Percentiles rank a stretch among this genome's conserved stretches.
Conservation (phyloP, 2,329 filamentous ascomycete species). For the Sporothrix dimorphospora region DNA sequence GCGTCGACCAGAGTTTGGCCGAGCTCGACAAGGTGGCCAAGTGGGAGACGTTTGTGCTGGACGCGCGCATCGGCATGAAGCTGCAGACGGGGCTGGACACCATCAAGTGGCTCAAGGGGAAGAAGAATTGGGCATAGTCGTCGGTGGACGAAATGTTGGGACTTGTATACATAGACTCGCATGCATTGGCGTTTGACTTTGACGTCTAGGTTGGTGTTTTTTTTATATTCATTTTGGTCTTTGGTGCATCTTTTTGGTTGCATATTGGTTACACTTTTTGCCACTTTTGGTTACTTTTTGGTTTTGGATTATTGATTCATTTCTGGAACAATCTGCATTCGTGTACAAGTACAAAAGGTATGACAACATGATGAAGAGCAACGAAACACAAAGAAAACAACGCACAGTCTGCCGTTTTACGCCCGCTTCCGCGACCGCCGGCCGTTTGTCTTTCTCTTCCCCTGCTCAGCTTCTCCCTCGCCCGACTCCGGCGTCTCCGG, state of each 20-base stretch:
- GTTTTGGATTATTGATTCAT: conserved; percentile 36
- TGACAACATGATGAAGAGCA: too few species aligned
- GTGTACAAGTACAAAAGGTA: too few species aligned
- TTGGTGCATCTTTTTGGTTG: conserved; percentile 15
- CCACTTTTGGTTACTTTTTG: background rate
- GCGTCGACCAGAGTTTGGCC: conserved; percentile 63
- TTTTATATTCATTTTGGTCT: background rate
- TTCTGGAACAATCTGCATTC: background rate
- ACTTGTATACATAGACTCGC: conserved; percentile 4
- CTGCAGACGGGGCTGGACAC: conserved; percentile 71
- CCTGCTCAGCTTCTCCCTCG: background rate
- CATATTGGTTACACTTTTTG: background rate
- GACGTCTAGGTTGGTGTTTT: background rate
- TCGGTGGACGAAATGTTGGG: background rate
- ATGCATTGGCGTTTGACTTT: background rate
- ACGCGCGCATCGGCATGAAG: conserved; percentile 74
- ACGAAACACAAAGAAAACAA: background rate
- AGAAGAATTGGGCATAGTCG: conserved; percentile 43
- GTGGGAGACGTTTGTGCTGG: conserved; percentile 74
- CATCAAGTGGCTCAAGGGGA: conserved; percentile 57
- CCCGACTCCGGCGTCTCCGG: background rate
- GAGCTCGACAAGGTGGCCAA: conserved; percentile 68
- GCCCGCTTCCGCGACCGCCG: conserved; percentile 4
- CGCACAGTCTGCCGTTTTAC: background rate
- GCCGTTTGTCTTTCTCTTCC: background rate